Conservation (phyloP, 768 basidiomycete genomes). For the Suillus weaverae region DNA sequence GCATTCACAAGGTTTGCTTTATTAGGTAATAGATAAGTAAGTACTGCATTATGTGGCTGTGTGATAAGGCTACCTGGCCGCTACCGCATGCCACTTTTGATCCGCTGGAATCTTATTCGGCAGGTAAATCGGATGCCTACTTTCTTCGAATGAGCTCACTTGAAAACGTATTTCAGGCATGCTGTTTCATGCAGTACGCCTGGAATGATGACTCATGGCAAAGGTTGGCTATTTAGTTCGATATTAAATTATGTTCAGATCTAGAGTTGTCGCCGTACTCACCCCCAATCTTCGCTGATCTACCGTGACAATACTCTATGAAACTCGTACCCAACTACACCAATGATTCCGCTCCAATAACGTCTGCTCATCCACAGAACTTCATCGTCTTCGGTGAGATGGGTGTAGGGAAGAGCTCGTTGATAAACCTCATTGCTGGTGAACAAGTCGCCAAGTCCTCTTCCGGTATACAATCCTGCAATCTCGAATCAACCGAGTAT, state of each 20-base stretch:
- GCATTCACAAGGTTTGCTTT: too few relatives aligned
- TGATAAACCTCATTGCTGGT: conserved; percentile 11
- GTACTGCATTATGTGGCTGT: too few relatives aligned
- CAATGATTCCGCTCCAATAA: background rate
- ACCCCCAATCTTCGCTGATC: background rate
- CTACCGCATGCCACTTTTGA: too few relatives aligned
- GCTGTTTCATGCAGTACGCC: too few relatives aligned
- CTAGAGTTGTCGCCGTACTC: background rate
- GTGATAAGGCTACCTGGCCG: too few relatives aligned
- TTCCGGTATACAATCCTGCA: conserved; percentile 1
- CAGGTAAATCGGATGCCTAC: too few relatives aligned
- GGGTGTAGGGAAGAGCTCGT: conserved; percentile 11
- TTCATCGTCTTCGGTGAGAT: conserved; percentile 12
- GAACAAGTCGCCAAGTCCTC: conserved; percentile 2
- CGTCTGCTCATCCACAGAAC: background rate
- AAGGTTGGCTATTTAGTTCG: background rate
- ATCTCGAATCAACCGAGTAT: background rate
- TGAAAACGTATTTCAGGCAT: background rate
- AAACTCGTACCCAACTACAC: background rate
- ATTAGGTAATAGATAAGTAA: background rate
- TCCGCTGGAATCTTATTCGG: too few relatives aligned
- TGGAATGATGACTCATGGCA: background rate
- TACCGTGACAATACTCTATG: too few relatives aligned
- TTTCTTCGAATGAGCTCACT: background rate
- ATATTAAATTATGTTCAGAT: background rate